Percentiles rank a stretch among this genome's conserved stretches.
Conservation (phyloP, 805 yeast genomes). For the Clavispora vitiphila region DNA sequence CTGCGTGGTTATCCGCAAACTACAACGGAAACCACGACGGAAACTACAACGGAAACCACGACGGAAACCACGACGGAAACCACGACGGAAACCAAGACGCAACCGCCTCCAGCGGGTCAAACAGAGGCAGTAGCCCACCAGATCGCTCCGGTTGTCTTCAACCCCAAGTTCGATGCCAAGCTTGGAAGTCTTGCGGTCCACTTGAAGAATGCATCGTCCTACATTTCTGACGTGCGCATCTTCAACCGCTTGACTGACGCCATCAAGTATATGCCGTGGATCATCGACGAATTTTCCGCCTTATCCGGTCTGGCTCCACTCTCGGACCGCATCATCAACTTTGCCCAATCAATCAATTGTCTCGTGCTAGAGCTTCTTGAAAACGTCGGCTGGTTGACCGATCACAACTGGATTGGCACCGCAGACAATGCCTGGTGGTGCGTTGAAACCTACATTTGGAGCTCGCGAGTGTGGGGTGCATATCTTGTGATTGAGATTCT, state of each 20-base stretch:
- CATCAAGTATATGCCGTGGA: constrained; percentile 42
- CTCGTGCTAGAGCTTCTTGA: constrained; percentile 36
- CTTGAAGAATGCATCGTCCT: constrained; percentile 31
- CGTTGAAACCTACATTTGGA: constrained; percentile 40
- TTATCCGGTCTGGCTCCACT: constrained; percentile 22
- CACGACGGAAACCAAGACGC: not conserved
- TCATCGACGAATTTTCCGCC: constrained; percentile 33
- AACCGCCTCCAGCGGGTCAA: too few relatives aligned
- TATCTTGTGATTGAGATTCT: constrained; percentile 35
- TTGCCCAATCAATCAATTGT: constrained; percentile 37
- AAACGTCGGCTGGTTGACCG: constrained; percentile 43
- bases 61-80: too few relatives aligned
- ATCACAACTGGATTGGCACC: constrained; percentile 42
- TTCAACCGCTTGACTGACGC: constrained; percentile 39
- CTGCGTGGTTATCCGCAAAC: too few relatives aligned
- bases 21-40: too few relatives aligned
- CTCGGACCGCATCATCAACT: constrained; percentile 30
- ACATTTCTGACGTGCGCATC: constrained; percentile 37
- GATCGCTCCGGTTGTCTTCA: not conserved
- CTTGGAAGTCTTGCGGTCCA: constrained; percentile 27
- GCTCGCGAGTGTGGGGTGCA: constrained; percentile 42
- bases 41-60: too few relatives aligned
- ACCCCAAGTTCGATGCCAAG: not conserved
- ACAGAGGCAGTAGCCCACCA: too few relatives aligned
- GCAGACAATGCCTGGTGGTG: constrained; percentile 38